A percentile compares a stretch with the other conserved stretches of the same genome.
Evolutionary conservation across 2,329 filamentous ascomycete genomes (phyloP).

Genomic region (Neospermospora avenae): DNA sequence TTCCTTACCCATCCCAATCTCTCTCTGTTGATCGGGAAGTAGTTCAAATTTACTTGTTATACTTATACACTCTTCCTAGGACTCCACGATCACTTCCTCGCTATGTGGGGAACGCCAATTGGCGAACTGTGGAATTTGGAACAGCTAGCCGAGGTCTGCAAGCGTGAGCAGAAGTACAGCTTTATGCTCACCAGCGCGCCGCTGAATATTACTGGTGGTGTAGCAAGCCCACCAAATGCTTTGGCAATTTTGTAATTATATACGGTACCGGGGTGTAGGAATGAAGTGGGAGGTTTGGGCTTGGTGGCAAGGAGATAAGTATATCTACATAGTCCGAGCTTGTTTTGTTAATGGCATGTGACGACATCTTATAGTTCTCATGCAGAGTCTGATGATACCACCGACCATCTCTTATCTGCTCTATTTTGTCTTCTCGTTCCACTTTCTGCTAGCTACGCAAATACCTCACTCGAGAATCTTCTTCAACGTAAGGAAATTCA

Average conservation of each 20-base stretch:
- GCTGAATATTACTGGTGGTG: constrained; percentile 42
- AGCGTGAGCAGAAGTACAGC: constrained; percentile 49
- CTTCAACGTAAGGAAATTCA: no score
- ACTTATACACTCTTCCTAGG: constrained; percentile 9
- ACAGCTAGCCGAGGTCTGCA: constrained; percentile 42
- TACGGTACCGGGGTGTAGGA: no score
- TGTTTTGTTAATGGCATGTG: no score
- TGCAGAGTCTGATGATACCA: no score
- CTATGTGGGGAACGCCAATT: constrained; percentile 31
- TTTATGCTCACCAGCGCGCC: constrained; percentile 63
- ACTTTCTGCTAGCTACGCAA: no score
- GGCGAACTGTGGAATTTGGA: constrained; percentile 35
- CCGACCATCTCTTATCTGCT: no score
- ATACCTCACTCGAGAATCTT: no score
- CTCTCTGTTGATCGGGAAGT: not conserved
- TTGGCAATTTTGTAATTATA: constrained; percentile 20
- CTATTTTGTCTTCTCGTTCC: no score
- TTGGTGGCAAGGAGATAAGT: no score
- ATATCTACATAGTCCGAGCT: no score
- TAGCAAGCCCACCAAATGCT: constrained; percentile 31
- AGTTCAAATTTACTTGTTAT: not conserved
- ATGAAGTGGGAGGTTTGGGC: no score
- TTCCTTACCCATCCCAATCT: not conserved
- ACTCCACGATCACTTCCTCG: constrained; percentile 32
- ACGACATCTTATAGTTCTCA: no score